Conservation (phyloP, 2,329 filamentous ascomycete genomes). For the Incumbomyces lentus region DNA sequence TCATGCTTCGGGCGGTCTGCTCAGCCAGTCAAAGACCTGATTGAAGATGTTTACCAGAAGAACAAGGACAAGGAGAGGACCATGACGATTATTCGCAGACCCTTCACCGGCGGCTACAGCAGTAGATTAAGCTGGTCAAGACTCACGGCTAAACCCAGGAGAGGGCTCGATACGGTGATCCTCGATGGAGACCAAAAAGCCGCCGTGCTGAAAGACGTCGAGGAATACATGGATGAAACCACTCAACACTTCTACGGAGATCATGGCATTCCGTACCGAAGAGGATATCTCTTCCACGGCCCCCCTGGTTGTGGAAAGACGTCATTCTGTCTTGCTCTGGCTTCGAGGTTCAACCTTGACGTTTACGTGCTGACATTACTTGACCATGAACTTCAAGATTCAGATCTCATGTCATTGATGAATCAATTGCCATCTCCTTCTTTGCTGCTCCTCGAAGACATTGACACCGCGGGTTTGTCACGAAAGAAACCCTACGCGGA, state of each 20-base stretch:
- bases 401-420: conserved; percentile 51
- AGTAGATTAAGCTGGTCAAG: conserved; percentile 18
- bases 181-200: conserved; percentile 16
- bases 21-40: conserved; percentile 17
- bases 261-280: conserved; percentile 57
- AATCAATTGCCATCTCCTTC: conserved; percentile 52
- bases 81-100: conserved; percentile 18
- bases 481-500: conserved; percentile 14
- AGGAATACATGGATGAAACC: conserved; percentile 19
- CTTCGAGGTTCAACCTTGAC: conserved; percentile 56
- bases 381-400: conserved; percentile 53
- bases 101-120: conserved; percentile 16
- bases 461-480: conserved; percentile 52
- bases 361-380: conserved; percentile 56
- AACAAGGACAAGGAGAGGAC: conserved; percentile 20
- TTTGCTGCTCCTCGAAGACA: conserved; percentile 59
- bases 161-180: conserved; percentile 19
- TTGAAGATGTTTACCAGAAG: conserved; percentile 16
- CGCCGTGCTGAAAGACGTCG: conserved; percentile 15
- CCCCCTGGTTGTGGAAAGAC: conserved; percentile 68
- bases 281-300: conserved; percentile 66
- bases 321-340: conserved; percentile 55
- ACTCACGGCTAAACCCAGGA: conserved; percentile 16
- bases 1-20: conserved; percentile 18
- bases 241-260: conserved; percentile 22